Conservation (phyloP, 768 basidiomycete species). For the Termitomyces titanicus region DNA sequence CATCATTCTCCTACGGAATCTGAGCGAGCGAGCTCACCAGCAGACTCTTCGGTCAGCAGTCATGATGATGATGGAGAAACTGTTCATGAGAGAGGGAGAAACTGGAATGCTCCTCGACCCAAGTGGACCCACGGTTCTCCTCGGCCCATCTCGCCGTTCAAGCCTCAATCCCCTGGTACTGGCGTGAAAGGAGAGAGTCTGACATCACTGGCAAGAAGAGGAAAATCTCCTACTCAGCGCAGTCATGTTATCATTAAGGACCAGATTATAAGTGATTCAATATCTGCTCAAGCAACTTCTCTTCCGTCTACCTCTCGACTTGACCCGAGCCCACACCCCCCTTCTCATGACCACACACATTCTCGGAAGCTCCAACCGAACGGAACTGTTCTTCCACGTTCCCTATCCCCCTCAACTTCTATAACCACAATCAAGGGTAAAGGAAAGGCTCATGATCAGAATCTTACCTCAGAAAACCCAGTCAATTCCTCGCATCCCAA, state of each 20-base stretch:
- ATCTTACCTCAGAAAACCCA: not conserved
- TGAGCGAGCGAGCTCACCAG: constrained; percentile 41
- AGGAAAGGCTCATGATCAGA: constrained; percentile 2
- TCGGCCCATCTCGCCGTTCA: constrained; percentile 9
- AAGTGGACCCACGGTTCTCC: constrained; percentile 38
- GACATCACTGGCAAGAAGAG: constrained; percentile 20
- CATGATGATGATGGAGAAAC: constrained; percentile 24
- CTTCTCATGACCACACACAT: not conserved
- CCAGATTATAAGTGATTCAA: not conserved
- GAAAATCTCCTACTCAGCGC: constrained; percentile 16
- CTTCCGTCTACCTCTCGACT: not conserved
- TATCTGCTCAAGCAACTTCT: not conserved
- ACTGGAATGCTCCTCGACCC: constrained; percentile 69
- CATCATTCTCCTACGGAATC: constrained; percentile 28
- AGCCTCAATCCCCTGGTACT: constrained; percentile 9
- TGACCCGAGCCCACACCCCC: not conserved
- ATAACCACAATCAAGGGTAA: constrained; percentile 2
- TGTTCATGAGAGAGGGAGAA: constrained; percentile 50
- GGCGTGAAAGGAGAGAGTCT: not conserved
- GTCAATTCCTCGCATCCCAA: constrained; percentile 17
- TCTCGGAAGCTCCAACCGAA: not conserved
- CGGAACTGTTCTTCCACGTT: not conserved
- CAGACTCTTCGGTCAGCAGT: constrained; percentile 27
- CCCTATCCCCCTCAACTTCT: constrained; percentile 3
- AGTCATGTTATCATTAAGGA: not conserved